These are phyloP conservation scores for Boletus huronensis DNA, from an alignment of 768 basidiomycete species.

Conservation along the genomic window DNA sequence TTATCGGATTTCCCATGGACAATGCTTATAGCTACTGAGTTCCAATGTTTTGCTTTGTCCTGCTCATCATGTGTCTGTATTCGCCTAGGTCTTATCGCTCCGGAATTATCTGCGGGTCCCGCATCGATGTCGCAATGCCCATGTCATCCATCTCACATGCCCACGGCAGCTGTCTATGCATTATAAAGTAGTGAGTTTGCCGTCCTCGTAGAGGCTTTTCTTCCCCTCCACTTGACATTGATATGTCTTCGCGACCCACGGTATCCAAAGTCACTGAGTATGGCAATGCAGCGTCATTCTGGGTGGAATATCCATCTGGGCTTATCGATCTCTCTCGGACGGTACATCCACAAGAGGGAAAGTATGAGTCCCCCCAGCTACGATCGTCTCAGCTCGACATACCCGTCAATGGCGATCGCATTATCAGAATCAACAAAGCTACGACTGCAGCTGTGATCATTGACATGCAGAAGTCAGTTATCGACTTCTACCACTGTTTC, in stretches of 20 bases:
- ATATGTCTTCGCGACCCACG: slow-evolving; percentile 45
- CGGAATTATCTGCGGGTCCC: slow-evolving; percentile 3
- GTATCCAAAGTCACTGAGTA: slow-evolving; percentile 48
- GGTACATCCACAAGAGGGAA: slow-evolving; percentile 33
- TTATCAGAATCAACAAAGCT: slow-evolving; percentile 47
- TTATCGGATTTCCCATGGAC: slow-evolving; percentile 14
- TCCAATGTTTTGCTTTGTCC: neutral
- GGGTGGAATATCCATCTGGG: slow-evolving; percentile 68
- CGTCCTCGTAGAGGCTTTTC: neutral
- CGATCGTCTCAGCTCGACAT: slow-evolving; percentile 48
- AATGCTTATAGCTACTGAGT: slow-evolving; percentile 5
- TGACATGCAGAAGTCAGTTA: slow-evolving; percentile 71
- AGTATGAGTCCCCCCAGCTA: slow-evolving; percentile 31
- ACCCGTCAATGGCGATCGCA: slow-evolving; percentile 48
- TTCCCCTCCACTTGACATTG: neutral
- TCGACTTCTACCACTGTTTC: neutral
- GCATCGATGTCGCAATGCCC: neutral
- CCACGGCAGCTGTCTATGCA: neutral
- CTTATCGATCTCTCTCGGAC: slow-evolving; percentile 59
- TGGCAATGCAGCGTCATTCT: slow-evolving; percentile 53
- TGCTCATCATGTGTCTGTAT: slow-evolving; percentile 7
- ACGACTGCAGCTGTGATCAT: slow-evolving; percentile 58
- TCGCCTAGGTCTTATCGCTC: slow-evolving; percentile 11
- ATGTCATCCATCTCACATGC: neutral
- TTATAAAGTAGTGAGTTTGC: slow-evolving; percentile 9